These are phyloP conservation scores for Nadsonia fulvescens DNA, from an alignment of 805 yeast species.

Conservation along the genomic window DNA sequence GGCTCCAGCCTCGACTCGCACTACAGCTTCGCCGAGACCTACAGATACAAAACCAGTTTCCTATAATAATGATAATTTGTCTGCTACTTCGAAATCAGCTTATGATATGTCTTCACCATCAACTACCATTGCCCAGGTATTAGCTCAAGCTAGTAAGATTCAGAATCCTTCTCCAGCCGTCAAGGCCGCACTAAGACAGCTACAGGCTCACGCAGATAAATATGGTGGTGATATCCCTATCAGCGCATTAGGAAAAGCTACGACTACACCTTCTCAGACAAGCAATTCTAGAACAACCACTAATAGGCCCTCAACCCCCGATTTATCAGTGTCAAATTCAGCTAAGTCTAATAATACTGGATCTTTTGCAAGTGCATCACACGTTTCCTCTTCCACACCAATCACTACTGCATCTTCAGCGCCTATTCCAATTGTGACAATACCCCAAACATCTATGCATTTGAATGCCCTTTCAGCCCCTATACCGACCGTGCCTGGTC, in stretches of 20 bases:
- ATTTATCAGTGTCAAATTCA: too few relatives aligned
- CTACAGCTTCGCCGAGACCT: slow-evolving; percentile 5
- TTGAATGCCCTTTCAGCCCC: too few relatives aligned
- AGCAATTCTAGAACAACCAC: too few relatives aligned
- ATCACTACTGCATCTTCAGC: too few relatives aligned
- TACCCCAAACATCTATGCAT: too few relatives aligned
- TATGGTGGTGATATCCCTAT: slow-evolving; percentile 7
- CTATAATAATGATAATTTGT: not conserved
- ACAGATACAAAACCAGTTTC: slow-evolving; percentile 4
- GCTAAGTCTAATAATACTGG: too few relatives aligned
- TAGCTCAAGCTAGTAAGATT: slow-evolving; percentile 20
- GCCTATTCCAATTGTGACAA: too few relatives aligned
- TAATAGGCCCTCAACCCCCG: too few relatives aligned
- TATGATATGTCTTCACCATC: slow-evolving; percentile 1
- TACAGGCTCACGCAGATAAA: slow-evolving; percentile 15
- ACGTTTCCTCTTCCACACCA: too few relatives aligned
- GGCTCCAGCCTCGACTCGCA: slow-evolving; percentile 4
- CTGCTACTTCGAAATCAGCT: slow-evolving; percentile 2
- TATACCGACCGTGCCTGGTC: too few relatives aligned
- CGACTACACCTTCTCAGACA: too few relatives aligned
- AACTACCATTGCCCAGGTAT: slow-evolving; percentile 16
- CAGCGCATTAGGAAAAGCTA: slow-evolving; percentile 5
- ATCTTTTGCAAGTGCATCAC: too few relatives aligned
- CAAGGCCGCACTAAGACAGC: slow-evolving; percentile 18
- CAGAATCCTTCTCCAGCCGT: slow-evolving; percentile 19